phyloP scores from a whole-genome alignment of 2,329 filamentous ascomycete genomes.

The Scorias spongiosa region DNA sequence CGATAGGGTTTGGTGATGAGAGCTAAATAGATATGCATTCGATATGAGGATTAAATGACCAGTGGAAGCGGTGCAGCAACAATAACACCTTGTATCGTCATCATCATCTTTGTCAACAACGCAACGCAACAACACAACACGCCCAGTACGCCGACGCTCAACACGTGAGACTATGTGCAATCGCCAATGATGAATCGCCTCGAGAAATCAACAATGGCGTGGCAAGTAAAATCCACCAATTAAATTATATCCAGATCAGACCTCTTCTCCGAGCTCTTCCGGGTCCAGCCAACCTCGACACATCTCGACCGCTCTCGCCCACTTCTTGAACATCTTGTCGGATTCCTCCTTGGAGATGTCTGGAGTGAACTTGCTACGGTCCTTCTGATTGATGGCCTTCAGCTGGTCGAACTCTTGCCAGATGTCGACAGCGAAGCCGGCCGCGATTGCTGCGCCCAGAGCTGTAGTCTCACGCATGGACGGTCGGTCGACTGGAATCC shows the following conservation, averaged over 20 bases:
- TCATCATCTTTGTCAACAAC: too few relatives aligned
- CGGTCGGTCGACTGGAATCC: slow-evolving; percentile 66
- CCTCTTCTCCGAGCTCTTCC: slow-evolving; percentile 3
- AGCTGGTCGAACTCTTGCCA: slow-evolving; percentile 63
- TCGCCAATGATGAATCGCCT: neutral
- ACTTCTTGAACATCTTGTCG: slow-evolving; percentile 13
- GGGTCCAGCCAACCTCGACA: slow-evolving; percentile 12
- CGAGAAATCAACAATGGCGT: neutral
- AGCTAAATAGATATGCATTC: too few relatives aligned
- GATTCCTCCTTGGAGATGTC: slow-evolving; percentile 9
- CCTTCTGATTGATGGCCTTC: slow-evolving; percentile 23
- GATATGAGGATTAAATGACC: too few relatives aligned
- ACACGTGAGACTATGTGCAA: neutral
- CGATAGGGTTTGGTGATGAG: too few relatives aligned
- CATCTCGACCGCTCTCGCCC: slow-evolving; percentile 13
- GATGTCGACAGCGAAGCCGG: slow-evolving; percentile 60
- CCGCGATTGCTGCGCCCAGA: slow-evolving; percentile 70
- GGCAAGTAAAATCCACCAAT: neutral
- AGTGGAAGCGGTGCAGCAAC: too few relatives aligned
- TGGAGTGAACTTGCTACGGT: slow-evolving; percentile 11
- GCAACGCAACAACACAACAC: too few relatives aligned
- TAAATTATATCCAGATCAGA: neutral
- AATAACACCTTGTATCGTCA: too few relatives aligned
- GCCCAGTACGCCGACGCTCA: neutral
- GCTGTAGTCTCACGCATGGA: slow-evolving; percentile 79